phyloP scores from a whole-genome alignment of 2,329 filamentous ascomycete species.

The Aspergillus fumigatiaffinis region DNA sequence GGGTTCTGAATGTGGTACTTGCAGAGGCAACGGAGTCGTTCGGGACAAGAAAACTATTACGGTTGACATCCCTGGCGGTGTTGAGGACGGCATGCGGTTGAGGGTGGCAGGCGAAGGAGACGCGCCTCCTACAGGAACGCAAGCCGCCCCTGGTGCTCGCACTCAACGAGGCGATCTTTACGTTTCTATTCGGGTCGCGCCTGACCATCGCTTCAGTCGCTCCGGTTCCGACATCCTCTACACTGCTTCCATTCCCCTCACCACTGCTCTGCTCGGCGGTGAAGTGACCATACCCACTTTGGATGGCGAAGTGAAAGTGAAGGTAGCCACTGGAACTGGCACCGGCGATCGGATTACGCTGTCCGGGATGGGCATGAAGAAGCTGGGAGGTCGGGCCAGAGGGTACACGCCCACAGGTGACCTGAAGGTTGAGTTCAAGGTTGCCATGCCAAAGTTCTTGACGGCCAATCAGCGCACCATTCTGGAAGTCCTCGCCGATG shows the following conservation, averaged over 20 bases:
- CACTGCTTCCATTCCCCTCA: constrained; percentile 85
- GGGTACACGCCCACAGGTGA: constrained; percentile 64
- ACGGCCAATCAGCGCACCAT: constrained; percentile 88
- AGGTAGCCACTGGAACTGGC: constrained; percentile 83
- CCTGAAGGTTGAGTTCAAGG: constrained; percentile 88
- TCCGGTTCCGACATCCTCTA: constrained; percentile 87
- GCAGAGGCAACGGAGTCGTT: constrained; percentile 77
- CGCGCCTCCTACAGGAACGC: constrained; percentile 70
- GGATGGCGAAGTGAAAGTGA: constrained; percentile 84
- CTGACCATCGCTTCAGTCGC: constrained; percentile 84
- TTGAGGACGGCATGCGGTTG: constrained; percentile 94
- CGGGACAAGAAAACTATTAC: constrained; percentile 78
- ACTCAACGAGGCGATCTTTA: constrained; percentile 83
- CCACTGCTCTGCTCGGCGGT: constrained; percentile 86
- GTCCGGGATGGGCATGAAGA: constrained; percentile 89
- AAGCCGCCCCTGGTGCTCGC: constrained; percentile 58
- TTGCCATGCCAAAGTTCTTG: constrained; percentile 92
- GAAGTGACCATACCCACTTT: constrained; percentile 87
- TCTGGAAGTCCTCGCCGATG: constrained; percentile 91
- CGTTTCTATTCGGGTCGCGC: constrained; percentile 82
- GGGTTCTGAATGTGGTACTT: constrained; percentile 76
- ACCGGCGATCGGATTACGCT: constrained; percentile 91
- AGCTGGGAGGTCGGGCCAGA: constrained; percentile 61
- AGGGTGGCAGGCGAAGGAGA: constrained; percentile 84
- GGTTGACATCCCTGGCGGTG: constrained; percentile 89